Evolutionary conservation across 2,329 filamentous ascomycete species (phyloP).

Genomic region (Thermoascus crustaceus): DNA sequence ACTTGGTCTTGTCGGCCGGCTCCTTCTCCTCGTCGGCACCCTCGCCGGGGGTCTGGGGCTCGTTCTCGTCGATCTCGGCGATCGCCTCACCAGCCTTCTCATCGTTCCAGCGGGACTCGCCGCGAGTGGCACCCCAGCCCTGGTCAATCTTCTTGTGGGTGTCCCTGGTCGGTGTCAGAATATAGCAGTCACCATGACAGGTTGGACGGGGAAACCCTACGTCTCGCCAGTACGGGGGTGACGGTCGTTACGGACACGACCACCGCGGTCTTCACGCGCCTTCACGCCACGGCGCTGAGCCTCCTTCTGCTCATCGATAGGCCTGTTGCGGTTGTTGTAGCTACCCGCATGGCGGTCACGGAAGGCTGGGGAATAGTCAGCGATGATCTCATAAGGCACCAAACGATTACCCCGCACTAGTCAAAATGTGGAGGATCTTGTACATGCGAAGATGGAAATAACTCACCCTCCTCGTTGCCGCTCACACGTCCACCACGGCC

Average conservation of each 20-base stretch:
- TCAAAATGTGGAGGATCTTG: conserved; percentile 3
- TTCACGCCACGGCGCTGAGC: conserved; percentile 38
- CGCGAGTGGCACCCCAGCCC: conserved; percentile 79
- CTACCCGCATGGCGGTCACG: conserved; percentile 77
- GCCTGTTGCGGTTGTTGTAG: conserved; percentile 72
- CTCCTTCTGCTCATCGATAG: conserved; percentile 59
- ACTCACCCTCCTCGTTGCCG: conserved; percentile 84
- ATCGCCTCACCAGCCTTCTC: conserved; percentile 88
- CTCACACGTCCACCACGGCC: conserved; percentile 48
- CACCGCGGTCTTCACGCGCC: conserved; percentile 55
- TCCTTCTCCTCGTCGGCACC: conserved; percentile 38
- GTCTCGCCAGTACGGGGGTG: conserved; percentile 53
- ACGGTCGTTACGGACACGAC: conserved; percentile 50
- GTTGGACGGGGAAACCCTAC: conserved; percentile 36
- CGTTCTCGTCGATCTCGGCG: conserved; percentile 75
- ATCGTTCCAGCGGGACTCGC: conserved; percentile 76
- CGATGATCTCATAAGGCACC: background rate
- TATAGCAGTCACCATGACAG: conserved; percentile 4
- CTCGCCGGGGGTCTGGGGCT: conserved; percentile 47
- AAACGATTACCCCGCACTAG: no score
- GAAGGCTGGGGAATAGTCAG: conserved; percentile 55
- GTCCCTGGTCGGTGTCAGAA: conserved; percentile 28
- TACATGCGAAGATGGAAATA: background rate
- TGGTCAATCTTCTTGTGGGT: conserved; percentile 54
- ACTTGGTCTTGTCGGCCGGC: conserved; percentile 80